These are phyloP conservation scores for Sanghuangporus sanghuang DNA, from an alignment of 1,284 basidiomycete species.

Conservation along the genomic window DNA sequence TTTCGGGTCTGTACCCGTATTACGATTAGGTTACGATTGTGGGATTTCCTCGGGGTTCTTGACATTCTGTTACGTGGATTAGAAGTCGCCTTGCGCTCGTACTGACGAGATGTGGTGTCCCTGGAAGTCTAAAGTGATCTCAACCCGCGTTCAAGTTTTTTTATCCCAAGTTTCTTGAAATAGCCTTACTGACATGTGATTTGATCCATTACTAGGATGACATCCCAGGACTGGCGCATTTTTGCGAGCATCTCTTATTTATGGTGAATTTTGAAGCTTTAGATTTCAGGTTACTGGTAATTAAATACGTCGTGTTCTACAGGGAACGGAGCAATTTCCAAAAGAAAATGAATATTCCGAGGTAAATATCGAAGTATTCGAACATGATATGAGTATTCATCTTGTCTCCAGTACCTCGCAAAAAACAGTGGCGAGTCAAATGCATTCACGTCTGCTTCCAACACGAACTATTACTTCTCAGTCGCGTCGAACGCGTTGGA, in stretches of 20 bases:
- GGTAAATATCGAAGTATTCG: slow-evolving; percentile 31
- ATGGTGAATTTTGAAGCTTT: slow-evolving; percentile 55
- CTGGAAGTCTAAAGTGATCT: background rate
- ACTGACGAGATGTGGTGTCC: background rate
- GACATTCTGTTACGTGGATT: background rate
- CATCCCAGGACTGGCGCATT: slow-evolving; percentile 87
- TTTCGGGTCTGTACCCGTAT: background rate
- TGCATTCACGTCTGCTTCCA: slow-evolving; percentile 90
- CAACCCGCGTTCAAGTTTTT: background rate
- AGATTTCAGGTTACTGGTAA: background rate
- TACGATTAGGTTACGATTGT: background rate
- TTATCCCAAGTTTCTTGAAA: background rate
- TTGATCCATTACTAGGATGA: slow-evolving; percentile 48
- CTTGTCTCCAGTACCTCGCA: slow-evolving; percentile 64
- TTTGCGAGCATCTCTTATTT: slow-evolving; percentile 95
- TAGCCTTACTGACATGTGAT: background rate
- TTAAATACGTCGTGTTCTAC: background rate
- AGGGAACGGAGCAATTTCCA: slow-evolving; percentile 83
- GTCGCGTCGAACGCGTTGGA: slow-evolving; percentile 83
- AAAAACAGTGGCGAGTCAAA: slow-evolving; percentile 92
- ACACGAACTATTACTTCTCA: slow-evolving; percentile 94
- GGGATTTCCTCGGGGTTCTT: too few species aligned
- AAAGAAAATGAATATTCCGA: slow-evolving; percentile 91
- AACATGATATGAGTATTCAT: background rate
- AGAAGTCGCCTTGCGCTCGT: background rate